Conservation (phyloP, 2,329 filamentous ascomycete species). For the Aureobasidium subglaciale region DNA sequence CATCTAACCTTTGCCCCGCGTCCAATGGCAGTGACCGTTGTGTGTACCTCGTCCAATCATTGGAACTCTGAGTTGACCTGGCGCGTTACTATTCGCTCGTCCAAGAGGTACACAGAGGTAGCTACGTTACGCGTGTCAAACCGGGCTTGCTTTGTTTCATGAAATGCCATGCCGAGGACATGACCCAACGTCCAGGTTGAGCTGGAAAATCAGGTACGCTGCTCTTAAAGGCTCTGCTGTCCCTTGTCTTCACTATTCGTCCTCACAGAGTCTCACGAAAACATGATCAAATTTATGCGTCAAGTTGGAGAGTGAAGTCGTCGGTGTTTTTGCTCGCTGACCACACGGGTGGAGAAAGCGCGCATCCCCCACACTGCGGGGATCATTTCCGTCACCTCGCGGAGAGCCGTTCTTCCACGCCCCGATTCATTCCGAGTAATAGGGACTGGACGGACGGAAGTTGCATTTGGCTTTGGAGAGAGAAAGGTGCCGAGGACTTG, state of each 20-base stretch:
- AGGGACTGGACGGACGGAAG: slow-evolving; percentile 6
- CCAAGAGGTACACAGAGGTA: neutral
- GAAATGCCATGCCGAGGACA: neutral
- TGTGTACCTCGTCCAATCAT: neutral
- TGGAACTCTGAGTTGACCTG: neutral
- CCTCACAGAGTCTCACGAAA: neutral
- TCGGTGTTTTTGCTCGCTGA: neutral
- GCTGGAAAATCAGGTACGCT: slow-evolving; percentile 8
- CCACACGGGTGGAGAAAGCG: slow-evolving; percentile 6
- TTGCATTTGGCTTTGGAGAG: neutral
- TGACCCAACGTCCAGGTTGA: neutral
- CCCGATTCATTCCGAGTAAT: neutral
- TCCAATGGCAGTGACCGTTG: slow-evolving; percentile 4
- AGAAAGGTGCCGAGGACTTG: neutral
- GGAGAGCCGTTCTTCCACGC: neutral
- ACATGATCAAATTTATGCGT: neutral
- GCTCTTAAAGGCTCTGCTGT: neutral
- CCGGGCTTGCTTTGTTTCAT: neutral
- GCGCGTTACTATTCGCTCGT: neutral
- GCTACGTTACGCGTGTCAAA: neutral
- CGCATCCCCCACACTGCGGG: slow-evolving; percentile 1
- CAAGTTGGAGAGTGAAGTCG: neutral
- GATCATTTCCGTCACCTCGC: neutral
- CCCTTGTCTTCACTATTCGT: neutral
- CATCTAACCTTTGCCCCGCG: slow-evolving; percentile 1